phyloP scores from a whole-genome alignment of 345 rosid genomes.

The Laguncularia racemosa region DNA sequence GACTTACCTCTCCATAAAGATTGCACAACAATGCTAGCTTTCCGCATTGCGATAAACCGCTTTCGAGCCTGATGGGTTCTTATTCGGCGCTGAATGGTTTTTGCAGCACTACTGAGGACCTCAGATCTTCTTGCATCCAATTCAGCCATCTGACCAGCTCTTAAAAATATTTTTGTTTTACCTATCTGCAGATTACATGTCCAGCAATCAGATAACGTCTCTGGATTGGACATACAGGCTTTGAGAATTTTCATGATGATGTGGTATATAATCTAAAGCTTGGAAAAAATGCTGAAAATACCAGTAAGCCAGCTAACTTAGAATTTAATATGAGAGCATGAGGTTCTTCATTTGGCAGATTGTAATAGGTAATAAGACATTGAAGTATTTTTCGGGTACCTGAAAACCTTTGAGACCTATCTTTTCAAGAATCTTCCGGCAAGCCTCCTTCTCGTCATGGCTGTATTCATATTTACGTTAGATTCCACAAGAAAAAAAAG shows the following conservation, averaged over 20 bases:
- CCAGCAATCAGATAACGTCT: slow-evolving; percentile 8
- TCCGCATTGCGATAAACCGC: slow-evolving; percentile 59
- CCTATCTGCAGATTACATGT: slow-evolving; percentile 60
- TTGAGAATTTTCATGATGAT: not conserved
- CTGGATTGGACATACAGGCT: not conserved
- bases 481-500: too few relatives aligned
- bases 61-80: slow-evolving; percentile 63
- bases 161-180: slow-evolving; percentile 84
- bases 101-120: slow-evolving; percentile 77
- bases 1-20: slow-evolving; percentile 18
- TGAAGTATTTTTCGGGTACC: slow-evolving; percentile 29
- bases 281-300: too few relatives aligned
- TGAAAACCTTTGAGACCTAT: slow-evolving; percentile 87
- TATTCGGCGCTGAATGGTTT: slow-evolving; percentile 66
- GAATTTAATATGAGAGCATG: not conserved
- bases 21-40: slow-evolving; percentile 38
- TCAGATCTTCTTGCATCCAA: slow-evolving; percentile 80
- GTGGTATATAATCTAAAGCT: too few relatives aligned
- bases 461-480: slow-evolving; percentile 26
- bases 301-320: too few relatives aligned
- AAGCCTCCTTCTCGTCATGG: slow-evolving; percentile 71
- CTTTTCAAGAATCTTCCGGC: slow-evolving; percentile 71
- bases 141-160: slow-evolving; percentile 99
- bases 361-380: slow-evolving; percentile 4
- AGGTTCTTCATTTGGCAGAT: too few relatives aligned